Conservation (phyloP, 1,284 basidiomycete species). For the Ceratobasidium sp. region DNA sequence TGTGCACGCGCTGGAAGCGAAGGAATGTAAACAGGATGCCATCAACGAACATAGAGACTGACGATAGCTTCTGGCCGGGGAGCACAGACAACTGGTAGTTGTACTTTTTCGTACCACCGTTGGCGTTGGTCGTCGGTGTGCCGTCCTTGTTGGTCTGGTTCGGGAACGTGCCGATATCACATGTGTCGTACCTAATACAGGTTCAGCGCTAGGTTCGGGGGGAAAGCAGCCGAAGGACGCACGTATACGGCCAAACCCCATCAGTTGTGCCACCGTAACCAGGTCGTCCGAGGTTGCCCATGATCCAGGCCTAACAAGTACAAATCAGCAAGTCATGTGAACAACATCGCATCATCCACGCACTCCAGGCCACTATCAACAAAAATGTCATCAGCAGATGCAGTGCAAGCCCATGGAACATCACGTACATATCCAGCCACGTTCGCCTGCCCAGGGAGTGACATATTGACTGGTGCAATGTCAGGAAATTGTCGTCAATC, state of each 20-base stretch:
- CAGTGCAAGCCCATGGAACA: background rate
- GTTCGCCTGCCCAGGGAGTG: constrained; percentile 57
- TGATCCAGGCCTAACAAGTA: constrained; percentile 54
- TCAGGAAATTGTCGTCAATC: constrained; percentile 27
- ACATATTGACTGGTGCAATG: constrained; percentile 43
- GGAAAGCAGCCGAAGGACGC: constrained; percentile 16
- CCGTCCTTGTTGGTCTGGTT: constrained; percentile 56
- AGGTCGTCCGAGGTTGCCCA: constrained; percentile 60
- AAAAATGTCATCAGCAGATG: constrained; percentile 12
- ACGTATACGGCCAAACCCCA: constrained; percentile 63
- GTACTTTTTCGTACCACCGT: constrained; percentile 41
- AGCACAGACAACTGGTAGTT: constrained; percentile 44
- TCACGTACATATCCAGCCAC: constrained; percentile 53
- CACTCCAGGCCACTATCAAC: constrained; percentile 54
- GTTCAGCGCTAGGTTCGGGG: background rate
- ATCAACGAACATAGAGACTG: constrained; percentile 3
- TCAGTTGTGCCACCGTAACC: constrained; percentile 58
- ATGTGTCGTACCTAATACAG: constrained; percentile 56
- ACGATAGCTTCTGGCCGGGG: constrained; percentile 47
- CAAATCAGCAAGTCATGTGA: constrained; percentile 53
- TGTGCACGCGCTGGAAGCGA: constrained; percentile 45
- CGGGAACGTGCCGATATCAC: constrained; percentile 61
- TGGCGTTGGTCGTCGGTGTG: constrained; percentile 42
- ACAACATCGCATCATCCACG: constrained; percentile 28
- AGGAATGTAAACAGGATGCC: background rate